Evolutionary conservation across 139 green algal species (phyloP).

Genomic region (Coelastrella sp.): DNA sequence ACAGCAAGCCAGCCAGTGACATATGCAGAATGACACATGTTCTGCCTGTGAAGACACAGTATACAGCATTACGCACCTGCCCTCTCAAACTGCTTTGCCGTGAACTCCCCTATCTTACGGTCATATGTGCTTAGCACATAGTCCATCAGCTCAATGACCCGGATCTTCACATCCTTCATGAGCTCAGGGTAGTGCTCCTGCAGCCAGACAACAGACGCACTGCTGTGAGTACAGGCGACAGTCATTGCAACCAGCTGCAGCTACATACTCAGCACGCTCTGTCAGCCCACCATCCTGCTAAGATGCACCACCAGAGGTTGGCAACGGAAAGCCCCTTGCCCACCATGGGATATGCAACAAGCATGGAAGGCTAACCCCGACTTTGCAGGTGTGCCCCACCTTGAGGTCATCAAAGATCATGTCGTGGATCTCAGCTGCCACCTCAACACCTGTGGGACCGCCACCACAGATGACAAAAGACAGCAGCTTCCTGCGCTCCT

Average conservation of each 20-base stretch:
- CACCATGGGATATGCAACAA: no score
- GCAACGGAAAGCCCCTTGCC: no score
- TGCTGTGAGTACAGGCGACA: background rate
- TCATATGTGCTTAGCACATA: slow-evolving; percentile 95
- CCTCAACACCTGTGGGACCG: slow-evolving; percentile 93
- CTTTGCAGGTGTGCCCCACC: background rate
- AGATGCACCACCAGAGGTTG: no score
- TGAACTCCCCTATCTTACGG: slow-evolving; percentile 86
- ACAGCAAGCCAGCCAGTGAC: background rate
- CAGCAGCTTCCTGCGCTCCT: slow-evolving; percentile 87
- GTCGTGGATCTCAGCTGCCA: slow-evolving; percentile 93
- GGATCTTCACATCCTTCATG: slow-evolving; percentile 70
- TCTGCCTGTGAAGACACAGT: background rate
- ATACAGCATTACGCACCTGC: slow-evolving; percentile 53
- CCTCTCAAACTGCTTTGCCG: slow-evolving; percentile 75
- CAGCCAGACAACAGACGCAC: background rate
- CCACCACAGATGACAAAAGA: slow-evolving; percentile 93
- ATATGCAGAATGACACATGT: background rate
- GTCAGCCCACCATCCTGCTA: no score
- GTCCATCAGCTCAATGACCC: slow-evolving; percentile 89
- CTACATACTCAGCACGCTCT: no score
- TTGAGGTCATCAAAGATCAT: slow-evolving; percentile 80
- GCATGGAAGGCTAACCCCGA: no score
- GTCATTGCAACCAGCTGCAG: background rate
- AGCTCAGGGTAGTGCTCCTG: slow-evolving; percentile 76